A percentile compares a stretch with the other conserved stretches of the same genome.
Evolutionary conservation across 2,329 filamentous ascomycete species (phyloP).

Genomic region (Trichoderma koningiopsis): DNA sequence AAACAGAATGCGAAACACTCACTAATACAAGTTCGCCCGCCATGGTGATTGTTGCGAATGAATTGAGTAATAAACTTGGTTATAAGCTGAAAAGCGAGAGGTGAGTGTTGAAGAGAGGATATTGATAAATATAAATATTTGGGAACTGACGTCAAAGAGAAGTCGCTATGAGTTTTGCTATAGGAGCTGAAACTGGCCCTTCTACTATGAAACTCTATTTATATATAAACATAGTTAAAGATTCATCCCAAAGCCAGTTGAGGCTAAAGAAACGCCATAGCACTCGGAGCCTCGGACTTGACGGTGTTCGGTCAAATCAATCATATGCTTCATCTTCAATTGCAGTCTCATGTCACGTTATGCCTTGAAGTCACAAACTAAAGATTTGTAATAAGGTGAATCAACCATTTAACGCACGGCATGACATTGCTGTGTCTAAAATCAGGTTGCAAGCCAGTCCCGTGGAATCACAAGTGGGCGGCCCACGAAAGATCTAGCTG

Average conservation of each 20-base stretch:
- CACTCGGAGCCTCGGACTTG: not conserved
- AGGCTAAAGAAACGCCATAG: not conserved
- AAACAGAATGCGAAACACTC: not conserved
- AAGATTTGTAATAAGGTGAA: not conserved
- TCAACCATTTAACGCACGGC: not conserved
- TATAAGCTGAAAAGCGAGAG: not conserved
- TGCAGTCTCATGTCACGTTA: not conserved
- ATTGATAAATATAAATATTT: not conserved
- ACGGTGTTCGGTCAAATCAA: not conserved
- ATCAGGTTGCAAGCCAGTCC: conserved; percentile 33
- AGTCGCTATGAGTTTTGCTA: not conserved
- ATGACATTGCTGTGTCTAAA: not conserved
- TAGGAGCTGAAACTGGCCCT: too few species aligned
- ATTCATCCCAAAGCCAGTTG: not conserved
- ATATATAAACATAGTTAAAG: not conserved
- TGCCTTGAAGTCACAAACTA: not conserved
- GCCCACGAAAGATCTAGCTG: not conserved
- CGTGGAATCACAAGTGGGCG: conserved; percentile 13
- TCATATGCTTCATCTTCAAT: not conserved
- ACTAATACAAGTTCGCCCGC: conserved; percentile 23
- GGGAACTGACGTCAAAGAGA: not conserved
- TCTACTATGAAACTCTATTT: not conserved
- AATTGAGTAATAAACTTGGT: not conserved
- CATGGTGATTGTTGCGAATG: not conserved
- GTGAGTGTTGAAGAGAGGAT: not conserved